These are phyloP conservation scores for Microdochium paspali DNA, from an alignment of 2,329 filamentous ascomycete genomes.

Conservation along the genomic window DNA sequence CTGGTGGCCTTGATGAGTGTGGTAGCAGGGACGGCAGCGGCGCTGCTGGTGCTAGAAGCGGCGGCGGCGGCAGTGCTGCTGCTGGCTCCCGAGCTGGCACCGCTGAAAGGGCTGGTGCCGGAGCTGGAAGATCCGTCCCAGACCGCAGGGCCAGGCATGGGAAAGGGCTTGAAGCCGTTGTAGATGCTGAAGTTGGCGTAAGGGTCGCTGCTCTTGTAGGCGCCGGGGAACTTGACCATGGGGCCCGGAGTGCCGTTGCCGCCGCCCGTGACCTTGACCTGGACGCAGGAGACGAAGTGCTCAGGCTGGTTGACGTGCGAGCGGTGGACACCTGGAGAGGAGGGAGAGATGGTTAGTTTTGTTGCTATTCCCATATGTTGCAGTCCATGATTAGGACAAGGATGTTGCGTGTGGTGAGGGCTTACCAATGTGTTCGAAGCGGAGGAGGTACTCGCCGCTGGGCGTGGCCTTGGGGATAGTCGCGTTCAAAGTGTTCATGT, in stretches of 20 bases:
- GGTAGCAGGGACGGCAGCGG: no score
- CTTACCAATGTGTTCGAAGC: constrained; percentile 19
- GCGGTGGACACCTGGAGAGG: neutral
- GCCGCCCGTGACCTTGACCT: constrained; percentile 40
- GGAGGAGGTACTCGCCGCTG: constrained; percentile 23
- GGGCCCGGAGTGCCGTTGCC: neutral
- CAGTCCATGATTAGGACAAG: neutral
- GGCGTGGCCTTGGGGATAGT: constrained; percentile 21
- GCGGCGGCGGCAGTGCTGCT: no score
- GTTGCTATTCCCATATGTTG: no score
- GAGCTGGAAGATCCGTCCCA: neutral
- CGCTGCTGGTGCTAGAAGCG: no score
- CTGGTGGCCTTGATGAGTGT: no score
- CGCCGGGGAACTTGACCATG: constrained; percentile 41
- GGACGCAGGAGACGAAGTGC: constrained; percentile 30
- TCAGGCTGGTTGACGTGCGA: neutral
- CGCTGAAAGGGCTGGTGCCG: neutral
- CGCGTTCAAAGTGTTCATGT: constrained; percentile 18
- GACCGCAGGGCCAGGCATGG: neutral
- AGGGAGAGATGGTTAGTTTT: neutral
- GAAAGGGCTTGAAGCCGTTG: neutral
- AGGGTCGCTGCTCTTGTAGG: constrained; percentile 37
- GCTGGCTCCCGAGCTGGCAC: no score
- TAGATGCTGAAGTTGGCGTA: constrained; percentile 1
- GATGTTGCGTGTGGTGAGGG: neutral